phyloP scores from a whole-genome alignment of 768 basidiomycete genomes.

The Tylopilus balloui region DNA sequence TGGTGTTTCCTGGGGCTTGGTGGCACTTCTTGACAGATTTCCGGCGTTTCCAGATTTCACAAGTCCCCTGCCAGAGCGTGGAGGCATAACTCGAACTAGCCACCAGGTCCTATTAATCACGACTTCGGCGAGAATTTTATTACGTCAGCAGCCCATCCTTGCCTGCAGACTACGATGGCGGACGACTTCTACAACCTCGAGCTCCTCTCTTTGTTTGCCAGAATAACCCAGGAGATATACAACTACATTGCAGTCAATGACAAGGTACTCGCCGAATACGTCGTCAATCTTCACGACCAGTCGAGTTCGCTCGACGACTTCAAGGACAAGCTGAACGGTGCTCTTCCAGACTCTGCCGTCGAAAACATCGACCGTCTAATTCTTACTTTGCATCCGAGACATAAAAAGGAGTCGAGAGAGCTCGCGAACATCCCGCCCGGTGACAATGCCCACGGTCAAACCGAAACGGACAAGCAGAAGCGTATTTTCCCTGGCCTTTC shows the following conservation, averaged over 20 bases:
- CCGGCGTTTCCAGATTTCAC: slow-evolving; percentile 90
- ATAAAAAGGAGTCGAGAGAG: slow-evolving; percentile 63
- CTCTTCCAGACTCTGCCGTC: slow-evolving; percentile 85
- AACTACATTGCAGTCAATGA: slow-evolving; percentile 84
- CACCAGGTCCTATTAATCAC: no score
- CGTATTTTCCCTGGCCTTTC: slow-evolving; percentile 90
- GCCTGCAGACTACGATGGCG: slow-evolving; percentile 41
- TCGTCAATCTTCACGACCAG: slow-evolving; percentile 84
- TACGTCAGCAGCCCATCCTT: slow-evolving; percentile 20
- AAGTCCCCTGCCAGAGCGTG: slow-evolving; percentile 56
- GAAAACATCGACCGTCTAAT: slow-evolving; percentile 94
- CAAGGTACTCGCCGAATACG: slow-evolving; percentile 92
- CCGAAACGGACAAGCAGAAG: slow-evolving; percentile 70
- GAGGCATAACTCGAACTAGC: no score
- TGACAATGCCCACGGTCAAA: slow-evolving; percentile 28
- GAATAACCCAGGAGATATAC: slow-evolving; percentile 89
- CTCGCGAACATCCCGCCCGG: slow-evolving; percentile 36
- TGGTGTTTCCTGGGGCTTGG: slow-evolving; percentile 10
- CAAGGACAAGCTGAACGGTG: slow-evolving; percentile 72
- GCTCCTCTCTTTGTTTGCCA: slow-evolving; percentile 83
- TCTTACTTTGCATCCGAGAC: slow-evolving; percentile 90
- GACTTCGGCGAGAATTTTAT: not conserved
- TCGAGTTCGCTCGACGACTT: slow-evolving; percentile 77
- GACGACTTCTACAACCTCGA: slow-evolving; percentile 92
- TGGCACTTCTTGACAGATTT: slow-evolving; percentile 62